Percentiles rank a stretch among this genome's conserved stretches.
These are phyloP conservation scores for Coemansia sp. DNA, from an alignment of 192 early-diverging fungal species.

Conservation along the genomic window DNA sequence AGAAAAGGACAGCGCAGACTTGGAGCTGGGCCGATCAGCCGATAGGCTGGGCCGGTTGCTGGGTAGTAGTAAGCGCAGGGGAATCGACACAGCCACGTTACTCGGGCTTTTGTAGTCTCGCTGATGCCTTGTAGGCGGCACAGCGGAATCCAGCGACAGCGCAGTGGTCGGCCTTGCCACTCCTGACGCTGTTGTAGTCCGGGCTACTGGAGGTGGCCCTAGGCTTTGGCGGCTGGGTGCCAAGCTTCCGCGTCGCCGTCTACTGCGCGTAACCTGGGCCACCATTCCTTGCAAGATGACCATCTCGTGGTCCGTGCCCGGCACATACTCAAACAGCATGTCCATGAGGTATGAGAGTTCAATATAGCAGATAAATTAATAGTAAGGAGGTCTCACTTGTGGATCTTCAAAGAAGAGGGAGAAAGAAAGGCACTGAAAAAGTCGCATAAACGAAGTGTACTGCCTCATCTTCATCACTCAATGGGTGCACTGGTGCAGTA, in stretches of 20 bases:
- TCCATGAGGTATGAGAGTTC: not conserved
- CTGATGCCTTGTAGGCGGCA: constrained; percentile 5
- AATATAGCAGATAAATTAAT: not conserved
- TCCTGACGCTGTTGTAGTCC: not conserved
- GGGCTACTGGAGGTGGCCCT: not conserved
- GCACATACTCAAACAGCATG: constrained; percentile 17
- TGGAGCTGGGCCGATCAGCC: not conserved
- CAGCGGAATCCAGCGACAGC: not conserved
- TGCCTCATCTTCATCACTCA: not conserved
- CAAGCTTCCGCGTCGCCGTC: constrained; percentile 21
- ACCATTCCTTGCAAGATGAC: constrained; percentile 41
- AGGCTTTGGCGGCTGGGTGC: not conserved
- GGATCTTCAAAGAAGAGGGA: not conserved
- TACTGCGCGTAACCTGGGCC: constrained; percentile 32
- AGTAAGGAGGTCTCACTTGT: not conserved
- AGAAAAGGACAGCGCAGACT: not conserved
- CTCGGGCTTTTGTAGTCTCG: constrained; percentile 15
- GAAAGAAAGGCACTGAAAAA: not conserved
- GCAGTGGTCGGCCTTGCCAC: not conserved
- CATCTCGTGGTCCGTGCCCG: constrained; percentile 38
- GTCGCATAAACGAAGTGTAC: not conserved
- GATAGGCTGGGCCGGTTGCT: not conserved
- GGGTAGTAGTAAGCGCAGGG: constrained; percentile 30
- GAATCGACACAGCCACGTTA: constrained; percentile 22
- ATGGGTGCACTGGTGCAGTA: not conserved